Evolutionary conservation across 2,329 filamentous ascomycete species (phyloP), one percentile per base, ranked within the genome.

Genomic region (Nigrograna mackinnonii): DNA sequence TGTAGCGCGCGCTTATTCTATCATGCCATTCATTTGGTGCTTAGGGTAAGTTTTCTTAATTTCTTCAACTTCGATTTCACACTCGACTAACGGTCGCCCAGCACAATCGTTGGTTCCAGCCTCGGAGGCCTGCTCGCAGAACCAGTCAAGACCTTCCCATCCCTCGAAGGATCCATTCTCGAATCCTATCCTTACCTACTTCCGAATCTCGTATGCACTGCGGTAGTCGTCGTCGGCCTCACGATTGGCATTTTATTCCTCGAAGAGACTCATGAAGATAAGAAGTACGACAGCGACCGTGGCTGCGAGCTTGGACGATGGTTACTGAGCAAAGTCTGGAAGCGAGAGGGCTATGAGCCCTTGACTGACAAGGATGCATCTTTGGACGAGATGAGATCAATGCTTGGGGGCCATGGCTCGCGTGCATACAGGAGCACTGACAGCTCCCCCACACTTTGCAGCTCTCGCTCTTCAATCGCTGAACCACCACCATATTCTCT

Each of bases 11-110:
- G 94, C 92, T 37, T 99, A 95, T 72, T 90, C 92, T 11, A 91
- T 97, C 55, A 96, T 99, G 91, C 94, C 94, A 5, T 90, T 96
- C 66, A 89, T 97, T 19, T 99, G 94, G 94, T 96, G 91, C 65
- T 79, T 99, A 62, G 94, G 94, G 78, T 89, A 76, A 72, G 66
- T 58, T 49, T 49, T 44, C 40, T 46, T 42, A 46, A n/a, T n/a
- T n/a, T n/a, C 47, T 26, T 35, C 26, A 26, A 44, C 35, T 12
- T 41, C 28, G 28, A 38, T 21, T 44, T 41, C 35, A 43, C 38
- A 50, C 48, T 35, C 41, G 24, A 43, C 54, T 64, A 58, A 56
- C 43, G 11, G 16, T 22, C 17, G 49, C 55, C 56, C 58, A 89
- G 86, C 57, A 96, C 92, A 20, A 96, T 97, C 58, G 79, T 96